Base-by-base conservation (phyloP, 352 stramenopile species). In the Phytophthora litchii region DNA sequence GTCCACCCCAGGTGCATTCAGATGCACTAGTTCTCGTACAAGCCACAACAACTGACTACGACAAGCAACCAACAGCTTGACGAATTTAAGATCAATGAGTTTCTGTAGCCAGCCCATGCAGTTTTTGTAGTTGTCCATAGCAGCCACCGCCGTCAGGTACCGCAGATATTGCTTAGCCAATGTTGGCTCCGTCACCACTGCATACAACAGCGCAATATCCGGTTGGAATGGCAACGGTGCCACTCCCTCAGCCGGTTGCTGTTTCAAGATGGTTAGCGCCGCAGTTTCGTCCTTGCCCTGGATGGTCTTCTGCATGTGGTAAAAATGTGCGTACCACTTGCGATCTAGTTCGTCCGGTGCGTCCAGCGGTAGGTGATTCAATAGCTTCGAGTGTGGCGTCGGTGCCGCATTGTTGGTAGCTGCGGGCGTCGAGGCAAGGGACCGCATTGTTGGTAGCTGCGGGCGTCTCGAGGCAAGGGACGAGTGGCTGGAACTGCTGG, bases 301-400 rank as follows among this genome's bases (percentile, higher is more conserved):
- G 27, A 94, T 82, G 21, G 79, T 67, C 59, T 93, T 94, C 43
- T 93, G 86, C 76, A 92, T 87, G 60, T 91, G 80, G 48, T 92
- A 91, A 44, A 88, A 93, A 42, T 94, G 86, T 36, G 82, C 83
- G 37, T 89, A 92, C 86, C 86, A 95, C 50, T 95, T 95, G 42
- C 86, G 80, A 36, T 95, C 86, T 34, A 93, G 56, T 38, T 95
- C 86, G 21, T 95, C 86, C 0, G 86, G 77, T 0, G 64, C 68
- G 25, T 95, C 86, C n/a, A 92, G 70, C 31, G 86, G 83, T 36
- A 78, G 43, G 43, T 92, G 80, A 25, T 83, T 88, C 25, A 94
- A 58, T 6, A 94, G 62, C 55, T 91, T 92, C 9, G 83, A 94
- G 42, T 74, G 63, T 0, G 86, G 86, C 9, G 77, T 78, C 8